A percentile compares a stretch with the other conserved stretches of the same genome.
Evolutionary conservation across 805 yeast genomes (phyloP).

Genomic region (Yarrowia hollandica): DNA sequence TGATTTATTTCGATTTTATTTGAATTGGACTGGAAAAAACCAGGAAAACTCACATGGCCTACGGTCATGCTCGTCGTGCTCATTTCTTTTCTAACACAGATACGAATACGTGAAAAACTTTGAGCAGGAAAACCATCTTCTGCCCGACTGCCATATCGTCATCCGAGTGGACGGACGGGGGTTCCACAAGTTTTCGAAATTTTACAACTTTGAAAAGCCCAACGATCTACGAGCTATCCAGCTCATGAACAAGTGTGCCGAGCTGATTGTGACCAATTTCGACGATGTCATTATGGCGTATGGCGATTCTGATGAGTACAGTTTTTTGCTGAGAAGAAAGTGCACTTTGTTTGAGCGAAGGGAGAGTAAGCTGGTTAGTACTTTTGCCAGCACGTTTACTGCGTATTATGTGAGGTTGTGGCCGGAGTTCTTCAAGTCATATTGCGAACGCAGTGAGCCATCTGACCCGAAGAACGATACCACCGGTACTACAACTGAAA

Average conservation of each 20-base stretch:
- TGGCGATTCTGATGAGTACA: conserved; percentile 93
- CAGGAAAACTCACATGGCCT: background rate
- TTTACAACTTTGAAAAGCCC: conserved; percentile 80
- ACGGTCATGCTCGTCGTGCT: background rate
- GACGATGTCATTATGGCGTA: conserved; percentile 79
- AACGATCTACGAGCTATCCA: conserved; percentile 76
- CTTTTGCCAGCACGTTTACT: conserved; percentile 80
- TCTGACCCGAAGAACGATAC: too few relatives aligned
- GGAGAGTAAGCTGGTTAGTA: conserved; percentile 73
- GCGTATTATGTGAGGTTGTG: conserved; percentile 72
- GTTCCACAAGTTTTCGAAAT: conserved; percentile 78
- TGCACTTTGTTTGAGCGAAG: conserved; percentile 80
- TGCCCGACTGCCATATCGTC: conserved; percentile 80
- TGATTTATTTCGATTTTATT: too few relatives aligned
- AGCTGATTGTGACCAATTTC: conserved; percentile 58
- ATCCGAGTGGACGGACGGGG: conserved; percentile 92
- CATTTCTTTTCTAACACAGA: conserved; percentile 37
- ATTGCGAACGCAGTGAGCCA: too few relatives aligned
- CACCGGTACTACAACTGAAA: too few relatives aligned
- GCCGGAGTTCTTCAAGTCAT: conserved; percentile 54
- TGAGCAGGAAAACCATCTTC: conserved; percentile 68
- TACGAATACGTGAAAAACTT: conserved; percentile 84
- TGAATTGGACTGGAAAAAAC: too few relatives aligned
- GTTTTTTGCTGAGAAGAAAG: conserved; percentile 63
- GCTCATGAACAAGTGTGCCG: conserved; percentile 82